phyloP scores from a whole-genome alignment of 495 filamentous ascomycete species.

The Talaromyces trachyspermus region DNA sequence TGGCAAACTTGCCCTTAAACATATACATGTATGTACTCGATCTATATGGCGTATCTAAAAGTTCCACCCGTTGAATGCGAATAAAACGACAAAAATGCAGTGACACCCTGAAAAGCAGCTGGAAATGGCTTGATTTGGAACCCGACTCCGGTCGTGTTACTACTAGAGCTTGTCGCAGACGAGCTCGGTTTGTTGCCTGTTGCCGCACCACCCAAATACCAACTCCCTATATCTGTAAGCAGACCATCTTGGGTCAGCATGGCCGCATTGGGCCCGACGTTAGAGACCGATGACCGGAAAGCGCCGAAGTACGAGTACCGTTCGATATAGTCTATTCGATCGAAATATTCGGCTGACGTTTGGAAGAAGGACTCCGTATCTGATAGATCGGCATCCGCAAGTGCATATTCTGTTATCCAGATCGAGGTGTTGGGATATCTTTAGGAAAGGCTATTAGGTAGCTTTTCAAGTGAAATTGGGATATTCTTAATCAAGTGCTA shows the following conservation, averaged over 20 bases:
- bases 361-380: slow-evolving; percentile 61
- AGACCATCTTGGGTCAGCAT: slow-evolving; percentile 55
- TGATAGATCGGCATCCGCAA: slow-evolving; percentile 35
- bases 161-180: neutral
- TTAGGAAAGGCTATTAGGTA: neutral
- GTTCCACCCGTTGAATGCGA: too few relatives aligned
- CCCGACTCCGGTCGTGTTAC: neutral
- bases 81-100: too few relatives aligned
- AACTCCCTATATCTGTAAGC: slow-evolving; percentile 65
- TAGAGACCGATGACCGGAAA: slow-evolving; percentile 57
- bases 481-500: too few relatives aligned
- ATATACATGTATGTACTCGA: too few relatives aligned
- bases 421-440: slow-evolving; percentile 27
- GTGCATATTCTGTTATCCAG: slow-evolving; percentile 70
- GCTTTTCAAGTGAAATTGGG: too few relatives aligned
- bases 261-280: slow-evolving; percentile 60
- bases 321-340: slow-evolving; percentile 50
- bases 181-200: slow-evolving; percentile 34
- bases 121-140: neutral
- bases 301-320: slow-evolving; percentile 69
- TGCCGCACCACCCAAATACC: slow-evolving; percentile 55
- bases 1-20: too few relatives aligned
- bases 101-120: neutral
- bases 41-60: too few relatives aligned
- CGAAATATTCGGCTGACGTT: slow-evolving; percentile 52